Evolutionary conservation across 331 rosid species (phyloP).

Genomic region (Stylosanthes scabra): DNA sequence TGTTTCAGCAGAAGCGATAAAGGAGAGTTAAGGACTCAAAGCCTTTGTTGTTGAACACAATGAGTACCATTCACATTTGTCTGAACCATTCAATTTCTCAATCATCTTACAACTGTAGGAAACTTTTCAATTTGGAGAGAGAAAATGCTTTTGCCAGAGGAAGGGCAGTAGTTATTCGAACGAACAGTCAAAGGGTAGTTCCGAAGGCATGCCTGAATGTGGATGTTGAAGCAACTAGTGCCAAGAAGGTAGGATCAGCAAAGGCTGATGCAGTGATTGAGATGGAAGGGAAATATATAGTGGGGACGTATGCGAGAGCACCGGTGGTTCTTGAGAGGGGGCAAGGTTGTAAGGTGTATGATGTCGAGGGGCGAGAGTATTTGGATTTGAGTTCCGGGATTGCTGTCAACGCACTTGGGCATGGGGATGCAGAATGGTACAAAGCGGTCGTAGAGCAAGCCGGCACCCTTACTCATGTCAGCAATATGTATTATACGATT

Average conservation of each 20-base stretch:
- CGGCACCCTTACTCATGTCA: conserved; percentile 69
- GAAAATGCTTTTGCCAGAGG: conserved; percentile 11
- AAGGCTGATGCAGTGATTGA: conserved; percentile 68
- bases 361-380: conserved; percentile 71
- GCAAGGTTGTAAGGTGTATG: conserved; percentile 69
- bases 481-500: conserved; percentile 72
- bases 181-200: conserved; percentile 16
- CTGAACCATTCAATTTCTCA: conserved; percentile 41
- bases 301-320: conserved; percentile 74
- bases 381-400: conserved; percentile 78
- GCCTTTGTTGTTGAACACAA: conserved; percentile 19
- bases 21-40: conserved; percentile 8
- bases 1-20: not conserved
- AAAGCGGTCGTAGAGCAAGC: conserved; percentile 81
- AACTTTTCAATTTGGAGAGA: conserved; percentile 4
- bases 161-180: not conserved
- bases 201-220: conserved; percentile 45
- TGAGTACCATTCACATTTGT: conserved; percentile 40
- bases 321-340: conserved; percentile 70
- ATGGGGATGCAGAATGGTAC: conserved; percentile 81
- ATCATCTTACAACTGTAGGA: conserved; percentile 29
- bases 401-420: conserved; percentile 85
- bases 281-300: conserved; percentile 62
- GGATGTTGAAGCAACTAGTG: conserved; percentile 37
- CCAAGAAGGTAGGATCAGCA: conserved; percentile 32